Evolutionary conservation across 1,139 yeast species (phyloP).

Genomic region (Wickerhamomyces sp.): DNA sequence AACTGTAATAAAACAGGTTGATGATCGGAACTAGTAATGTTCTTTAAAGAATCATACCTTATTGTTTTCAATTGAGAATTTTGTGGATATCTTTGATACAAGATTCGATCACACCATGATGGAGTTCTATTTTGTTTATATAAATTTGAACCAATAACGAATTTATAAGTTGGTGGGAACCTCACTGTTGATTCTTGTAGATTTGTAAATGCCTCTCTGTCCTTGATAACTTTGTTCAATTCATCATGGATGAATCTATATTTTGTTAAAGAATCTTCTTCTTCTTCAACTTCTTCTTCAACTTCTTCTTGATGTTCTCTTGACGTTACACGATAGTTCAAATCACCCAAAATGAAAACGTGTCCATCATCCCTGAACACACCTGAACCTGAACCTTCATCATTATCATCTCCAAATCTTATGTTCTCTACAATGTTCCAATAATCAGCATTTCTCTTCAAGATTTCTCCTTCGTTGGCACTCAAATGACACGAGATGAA

Average conservation of each 20-base stretch:
- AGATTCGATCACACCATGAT: conserved; percentile 86
- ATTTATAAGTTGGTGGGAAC: conserved; percentile 80
- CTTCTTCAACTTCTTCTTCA: conserved; percentile 10
- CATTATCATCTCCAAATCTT: conserved; percentile 49
- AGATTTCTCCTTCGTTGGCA: conserved; percentile 68
- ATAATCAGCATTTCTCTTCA: conserved; percentile 49
- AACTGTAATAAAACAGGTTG: conserved; percentile 27
- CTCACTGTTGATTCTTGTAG: conserved; percentile 56
- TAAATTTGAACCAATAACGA: conserved; percentile 40
- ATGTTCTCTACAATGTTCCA: conserved; percentile 45
- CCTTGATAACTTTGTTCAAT: conserved; percentile 38
- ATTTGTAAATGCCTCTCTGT: conserved; percentile 49
- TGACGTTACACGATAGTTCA: no score
- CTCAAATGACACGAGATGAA: conserved; percentile 68
- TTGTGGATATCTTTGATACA: conserved; percentile 45
- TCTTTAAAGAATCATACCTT: conserved; percentile 21
- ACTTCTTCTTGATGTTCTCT: no score
- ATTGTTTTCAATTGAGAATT: conserved; percentile 7
- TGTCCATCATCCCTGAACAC: conserved; percentile 54
- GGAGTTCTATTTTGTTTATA: conserved; percentile 62
- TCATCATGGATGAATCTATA: conserved; percentile 44
- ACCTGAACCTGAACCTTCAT: no score
- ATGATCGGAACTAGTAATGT: conserved; percentile 29
- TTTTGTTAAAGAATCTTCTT: conserved; percentile 12
- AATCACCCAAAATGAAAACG: conserved; percentile 73